phyloP scores from a whole-genome alignment of 768 basidiomycete species.

The Sarcodon aspratus region DNA sequence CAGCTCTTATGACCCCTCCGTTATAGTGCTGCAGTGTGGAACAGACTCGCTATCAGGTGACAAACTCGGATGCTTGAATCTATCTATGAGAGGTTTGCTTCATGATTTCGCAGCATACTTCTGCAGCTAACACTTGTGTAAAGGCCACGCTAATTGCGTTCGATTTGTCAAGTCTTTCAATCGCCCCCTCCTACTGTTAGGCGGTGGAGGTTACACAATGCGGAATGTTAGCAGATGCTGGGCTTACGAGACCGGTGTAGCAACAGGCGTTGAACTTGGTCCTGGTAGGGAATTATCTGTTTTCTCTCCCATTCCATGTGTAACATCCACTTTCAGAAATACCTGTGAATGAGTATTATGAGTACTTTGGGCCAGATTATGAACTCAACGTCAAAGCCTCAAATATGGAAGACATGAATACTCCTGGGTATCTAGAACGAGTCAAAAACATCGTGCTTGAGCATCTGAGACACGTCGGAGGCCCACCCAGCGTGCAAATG shows the following conservation, averaged over 20 bases:
- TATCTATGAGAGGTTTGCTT: conserved; percentile 79
- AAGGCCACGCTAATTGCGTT: conserved; percentile 95
- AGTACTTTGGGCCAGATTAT: conserved; percentile 98
- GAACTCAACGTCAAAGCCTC: conserved; percentile 89
- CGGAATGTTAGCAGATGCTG: conserved; percentile 93
- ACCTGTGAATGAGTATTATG: conserved; percentile 97
- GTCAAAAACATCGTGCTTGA: conserved; percentile 89
- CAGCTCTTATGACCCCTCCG: conserved; percentile 89
- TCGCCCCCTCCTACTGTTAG: conserved; percentile 85
- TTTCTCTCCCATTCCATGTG: not conserved
- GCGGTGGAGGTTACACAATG: conserved; percentile 98
- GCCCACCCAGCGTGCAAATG: conserved; percentile 91
- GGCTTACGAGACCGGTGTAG: conserved; percentile 97
- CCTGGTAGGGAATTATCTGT: conserved; percentile 38
- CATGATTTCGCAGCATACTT: not conserved
- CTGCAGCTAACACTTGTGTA: not conserved
- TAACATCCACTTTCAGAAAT: conserved; percentile 49
- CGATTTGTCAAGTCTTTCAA: conserved; percentile 95
- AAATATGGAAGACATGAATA: conserved; percentile 94
- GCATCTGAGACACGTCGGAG: conserved; percentile 74
- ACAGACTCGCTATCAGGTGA: conserved; percentile 96
- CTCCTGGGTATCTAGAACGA: conserved; percentile 84
- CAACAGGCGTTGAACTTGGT: conserved; percentile 91
- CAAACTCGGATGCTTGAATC: conserved; percentile 89
- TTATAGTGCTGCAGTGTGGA: conserved; percentile 94